Conservation (phyloP, 1,139 yeast species). For the Yamadazyma mexicana region DNA sequence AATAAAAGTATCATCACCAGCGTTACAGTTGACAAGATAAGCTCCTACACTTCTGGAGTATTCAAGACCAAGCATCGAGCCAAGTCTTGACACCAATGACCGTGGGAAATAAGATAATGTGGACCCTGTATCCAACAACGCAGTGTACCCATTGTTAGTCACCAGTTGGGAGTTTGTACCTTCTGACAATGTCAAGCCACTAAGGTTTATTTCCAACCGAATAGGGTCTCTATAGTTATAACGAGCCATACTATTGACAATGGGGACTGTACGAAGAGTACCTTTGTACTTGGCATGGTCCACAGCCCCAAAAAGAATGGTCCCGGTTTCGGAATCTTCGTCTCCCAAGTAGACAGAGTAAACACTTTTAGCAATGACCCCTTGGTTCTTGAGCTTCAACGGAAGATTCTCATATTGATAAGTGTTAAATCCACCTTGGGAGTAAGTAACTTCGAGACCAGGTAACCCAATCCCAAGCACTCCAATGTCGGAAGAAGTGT, state of each 20-base stretch:
- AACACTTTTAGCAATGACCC: conserved; percentile 48
- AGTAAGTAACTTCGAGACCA: conserved; percentile 20
- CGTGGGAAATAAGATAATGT: conserved; percentile 39
- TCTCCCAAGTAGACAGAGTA: conserved; percentile 55
- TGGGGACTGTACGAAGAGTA: conserved; percentile 32
- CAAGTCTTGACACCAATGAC: conserved; percentile 26
- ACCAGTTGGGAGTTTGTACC: conserved; percentile 13
- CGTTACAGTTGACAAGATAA: conserved; percentile 26
- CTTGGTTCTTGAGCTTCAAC: conserved; percentile 30
- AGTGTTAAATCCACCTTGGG: conserved; percentile 11
- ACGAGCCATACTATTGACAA: conserved; percentile 22
- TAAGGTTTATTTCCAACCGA: conserved; percentile 28
- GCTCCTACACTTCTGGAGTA: conserved; percentile 21
- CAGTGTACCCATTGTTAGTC: conserved; percentile 23
- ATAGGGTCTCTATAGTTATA: conserved; percentile 24
- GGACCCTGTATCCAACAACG: conserved; percentile 45
- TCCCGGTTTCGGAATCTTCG: conserved; percentile 32
- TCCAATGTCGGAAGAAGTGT: conserved; percentile 42
- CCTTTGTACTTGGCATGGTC: conserved; percentile 55
- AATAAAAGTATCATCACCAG: conserved; percentile 18
- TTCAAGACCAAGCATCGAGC: conserved; percentile 26
- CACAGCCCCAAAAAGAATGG: conserved; percentile 57
- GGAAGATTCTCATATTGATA: conserved; percentile 33
- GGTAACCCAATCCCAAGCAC: conserved; percentile 46
- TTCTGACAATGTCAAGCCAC: conserved; percentile 18